A percentile compares a stretch with the other conserved stretches of the same genome.
Evolutionary conservation across 345 rosid species (phyloP).

Genomic region (Moricandia moricandioides): DNA sequence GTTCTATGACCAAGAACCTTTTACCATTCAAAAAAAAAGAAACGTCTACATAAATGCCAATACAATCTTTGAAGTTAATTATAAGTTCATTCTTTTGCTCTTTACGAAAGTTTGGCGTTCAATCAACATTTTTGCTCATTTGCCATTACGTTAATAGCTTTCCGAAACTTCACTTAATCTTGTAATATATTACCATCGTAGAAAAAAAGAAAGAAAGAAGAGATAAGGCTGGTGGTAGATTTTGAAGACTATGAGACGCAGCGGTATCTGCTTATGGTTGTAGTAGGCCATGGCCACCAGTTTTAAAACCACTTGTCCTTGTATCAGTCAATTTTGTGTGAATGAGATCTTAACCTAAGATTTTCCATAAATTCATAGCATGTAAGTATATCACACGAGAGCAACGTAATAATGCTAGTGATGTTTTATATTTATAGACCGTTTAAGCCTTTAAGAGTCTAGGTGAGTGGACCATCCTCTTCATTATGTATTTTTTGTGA

Average conservation of each 20-base stretch:
- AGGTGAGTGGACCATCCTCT: background rate
- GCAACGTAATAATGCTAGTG: background rate
- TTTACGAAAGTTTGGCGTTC: too few species aligned
- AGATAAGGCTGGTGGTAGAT: background rate
- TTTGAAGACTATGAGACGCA: background rate
- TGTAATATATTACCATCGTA: background rate
- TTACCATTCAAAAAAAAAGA: too few species aligned
- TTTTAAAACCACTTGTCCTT: background rate
- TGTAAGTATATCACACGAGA: background rate
- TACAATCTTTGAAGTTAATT: too few species aligned
- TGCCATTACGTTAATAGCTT: background rate
- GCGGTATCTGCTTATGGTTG: background rate
- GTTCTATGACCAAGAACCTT: too few species aligned
- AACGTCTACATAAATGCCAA: too few species aligned
- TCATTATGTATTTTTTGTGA: background rate
- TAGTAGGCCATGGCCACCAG: background rate
- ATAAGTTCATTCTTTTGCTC: too few species aligned
- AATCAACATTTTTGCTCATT: background rate
- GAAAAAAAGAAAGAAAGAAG: background rate
- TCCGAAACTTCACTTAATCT: background rate
- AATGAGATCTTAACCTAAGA: background rate
- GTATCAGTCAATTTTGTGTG: background rate
- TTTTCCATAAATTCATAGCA: background rate
- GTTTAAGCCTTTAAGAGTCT: background rate
- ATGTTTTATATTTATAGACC: background rate